Conservation (phyloP, 2,329 filamentous ascomycete genomes). For the Pezicula carpinea region DNA sequence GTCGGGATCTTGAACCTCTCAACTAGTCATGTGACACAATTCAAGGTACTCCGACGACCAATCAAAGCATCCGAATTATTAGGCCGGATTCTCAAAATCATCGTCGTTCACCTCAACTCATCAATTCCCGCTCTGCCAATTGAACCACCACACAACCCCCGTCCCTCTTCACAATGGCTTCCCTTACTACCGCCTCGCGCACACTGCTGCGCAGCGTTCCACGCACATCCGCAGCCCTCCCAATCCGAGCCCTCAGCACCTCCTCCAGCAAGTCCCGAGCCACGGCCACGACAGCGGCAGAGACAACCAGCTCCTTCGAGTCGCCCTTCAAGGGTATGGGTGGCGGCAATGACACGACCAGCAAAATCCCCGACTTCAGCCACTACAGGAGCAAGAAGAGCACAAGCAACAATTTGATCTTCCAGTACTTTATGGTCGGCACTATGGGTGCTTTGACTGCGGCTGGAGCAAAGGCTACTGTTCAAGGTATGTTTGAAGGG, state of each 20-base stretch:
- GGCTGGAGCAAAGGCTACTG: conserved; percentile 93
- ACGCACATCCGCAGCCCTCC: conserved; percentile 33
- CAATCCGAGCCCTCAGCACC: conserved; percentile 53
- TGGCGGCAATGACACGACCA: conserved; percentile 44
- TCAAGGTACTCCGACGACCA: too few relatives aligned
- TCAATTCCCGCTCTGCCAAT: conserved; percentile 12
- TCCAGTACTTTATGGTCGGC: conserved; percentile 98
- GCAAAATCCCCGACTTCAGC: conserved; percentile 82
- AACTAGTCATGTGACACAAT: too few relatives aligned
- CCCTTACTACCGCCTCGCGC: conserved; percentile 64
- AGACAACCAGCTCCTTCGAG: conserved; percentile 42
- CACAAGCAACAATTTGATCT: conserved; percentile 74
- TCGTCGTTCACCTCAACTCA: conserved; percentile 3
- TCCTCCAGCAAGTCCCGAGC: conserved; percentile 21
- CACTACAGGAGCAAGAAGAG: conserved; percentile 73
- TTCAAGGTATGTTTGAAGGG: conserved; percentile 71
- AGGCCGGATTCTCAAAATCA: neutral
- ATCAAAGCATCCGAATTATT: neutral
- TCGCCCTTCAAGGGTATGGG: conserved; percentile 56
- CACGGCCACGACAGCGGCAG: conserved; percentile 5
- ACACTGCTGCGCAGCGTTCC: conserved; percentile 59
- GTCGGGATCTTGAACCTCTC: too few relatives aligned
- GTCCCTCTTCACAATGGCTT: conserved; percentile 51
- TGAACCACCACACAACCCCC: conserved; percentile 12
- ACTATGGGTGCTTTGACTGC: conserved; percentile 88